Base-by-base conservation (phyloP, 1,284 basidiomycete genomes). In the Cystobasidium slooffiae region DNA sequence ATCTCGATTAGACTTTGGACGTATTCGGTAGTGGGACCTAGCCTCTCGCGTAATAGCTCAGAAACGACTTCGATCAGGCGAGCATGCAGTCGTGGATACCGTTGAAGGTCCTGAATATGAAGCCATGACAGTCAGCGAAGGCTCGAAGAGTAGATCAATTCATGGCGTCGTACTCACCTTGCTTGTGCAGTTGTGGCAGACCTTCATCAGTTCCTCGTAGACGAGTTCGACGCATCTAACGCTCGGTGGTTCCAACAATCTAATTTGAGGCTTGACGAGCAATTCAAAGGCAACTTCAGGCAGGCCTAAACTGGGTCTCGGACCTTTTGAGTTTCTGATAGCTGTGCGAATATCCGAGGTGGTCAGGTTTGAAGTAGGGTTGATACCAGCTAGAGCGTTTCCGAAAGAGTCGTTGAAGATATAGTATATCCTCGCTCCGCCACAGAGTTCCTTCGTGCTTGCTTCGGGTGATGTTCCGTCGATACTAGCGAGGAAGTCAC, bases 331-430 rank as follows among this genome's bases (percentile, higher is more conserved):
- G 82, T 99, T 99, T 53, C 97, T 89, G 78, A 99, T 99, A 10
- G 96, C 97, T 1, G 97, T 99, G 51, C 95, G 89, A 81, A 99
- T 98, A 82, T 99, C 97, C 80, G 93, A 91, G 75, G 91, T 89
- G 69, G 94, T 93, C 72, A 99, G 86, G 81, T 96, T 96, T 67
- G 89, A 87, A 20, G 93, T 94, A 0, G 96, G 90, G 80, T 98
- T 93, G 81, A 99, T 93, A 16, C 89, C 91, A 76, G 89, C 87
- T 8, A 99, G 88, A 0, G 96, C 96, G 68, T 91, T 87, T 6
- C 97, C 97, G 81, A 99, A 99, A 64, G 99, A 89, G 80, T 99
- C 97, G 82, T 98, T 94, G 88, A 99, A 99, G 83, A 99, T 98
- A 85, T 97, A 98, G 84, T 98, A 99, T 83, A 99, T 94, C 72